phyloP scores from a whole-genome alignment of 495 filamentous ascomycete species.

The Durotheca rogersii region DNA sequence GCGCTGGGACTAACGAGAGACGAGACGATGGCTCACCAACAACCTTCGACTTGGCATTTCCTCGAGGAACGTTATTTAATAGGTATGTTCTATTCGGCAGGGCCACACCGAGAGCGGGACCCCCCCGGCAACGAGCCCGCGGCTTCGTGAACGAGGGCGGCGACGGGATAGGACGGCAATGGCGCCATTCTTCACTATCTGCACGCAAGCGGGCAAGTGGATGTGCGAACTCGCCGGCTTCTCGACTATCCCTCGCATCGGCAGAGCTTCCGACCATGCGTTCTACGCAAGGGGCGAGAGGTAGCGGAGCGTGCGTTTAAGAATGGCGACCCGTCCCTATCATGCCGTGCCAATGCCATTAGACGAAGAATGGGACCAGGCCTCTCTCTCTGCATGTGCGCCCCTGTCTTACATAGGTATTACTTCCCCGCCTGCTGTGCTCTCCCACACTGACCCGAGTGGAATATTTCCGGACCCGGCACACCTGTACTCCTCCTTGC shows the following conservation, averaged over 20 bases:
- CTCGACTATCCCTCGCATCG: constrained; percentile 10
- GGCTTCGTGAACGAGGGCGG: constrained; percentile 4
- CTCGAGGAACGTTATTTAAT: too few relatives aligned
- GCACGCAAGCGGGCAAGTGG: constrained; percentile 13
- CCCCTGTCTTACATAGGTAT: too few relatives aligned
- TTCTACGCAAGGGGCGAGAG: background rate
- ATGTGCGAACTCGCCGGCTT: background rate
- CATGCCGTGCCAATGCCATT: constrained; percentile 6
- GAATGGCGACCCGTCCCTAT: constrained; percentile 3
- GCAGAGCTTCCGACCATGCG: constrained; percentile 17
- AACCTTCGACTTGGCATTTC: too few relatives aligned
- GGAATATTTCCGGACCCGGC: background rate
- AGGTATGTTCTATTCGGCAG: too few relatives aligned
- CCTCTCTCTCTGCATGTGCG: too few relatives aligned
- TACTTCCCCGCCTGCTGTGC: too few relatives aligned
- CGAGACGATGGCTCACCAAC: too few relatives aligned
- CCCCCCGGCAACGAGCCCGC: background rate
- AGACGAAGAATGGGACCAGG: background rate
- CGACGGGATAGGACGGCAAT: constrained; percentile 1
- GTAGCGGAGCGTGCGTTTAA: too few relatives aligned
- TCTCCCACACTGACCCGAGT: too few relatives aligned
- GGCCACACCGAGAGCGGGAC: background rate
- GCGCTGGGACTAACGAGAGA: too few relatives aligned
- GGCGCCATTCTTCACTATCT: constrained; percentile 22
- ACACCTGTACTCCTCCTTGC: constrained; percentile 1